phyloP scores from a whole-genome alignment of 352 stramenopile genomes.

The Aphanomyces astaci region DNA sequence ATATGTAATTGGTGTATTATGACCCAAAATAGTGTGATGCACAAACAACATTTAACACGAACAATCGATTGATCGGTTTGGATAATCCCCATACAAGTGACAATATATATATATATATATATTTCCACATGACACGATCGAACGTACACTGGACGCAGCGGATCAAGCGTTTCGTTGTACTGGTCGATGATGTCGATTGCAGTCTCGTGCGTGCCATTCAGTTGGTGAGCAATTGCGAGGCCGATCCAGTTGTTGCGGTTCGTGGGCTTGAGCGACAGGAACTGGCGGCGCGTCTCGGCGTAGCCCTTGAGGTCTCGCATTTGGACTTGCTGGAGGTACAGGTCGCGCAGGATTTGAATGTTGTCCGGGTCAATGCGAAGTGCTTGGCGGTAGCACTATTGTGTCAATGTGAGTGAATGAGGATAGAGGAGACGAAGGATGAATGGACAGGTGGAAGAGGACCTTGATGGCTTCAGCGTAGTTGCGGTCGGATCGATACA shows the following conservation, averaged over 20 bases:
- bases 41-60: too few species aligned
- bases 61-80: too few species aligned
- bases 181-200: constrained; percentile 94
- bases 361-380: constrained; percentile 96
- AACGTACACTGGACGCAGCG: constrained; percentile 27
- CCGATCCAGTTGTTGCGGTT: constrained; percentile 95
- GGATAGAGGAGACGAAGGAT: constrained; percentile 45
- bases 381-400: constrained; percentile 96
- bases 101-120: too few species aligned
- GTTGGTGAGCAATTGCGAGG: constrained; percentile 94
- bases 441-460: background rate
- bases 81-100: too few species aligned
- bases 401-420: too few species aligned
- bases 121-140: too few species aligned
- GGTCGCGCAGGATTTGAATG: constrained; percentile 95
- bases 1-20: too few species aligned
- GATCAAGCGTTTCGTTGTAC: constrained; percentile 88
- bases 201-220: constrained; percentile 87
- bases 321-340: constrained; percentile 94
- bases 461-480: constrained; percentile 96
- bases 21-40: too few species aligned
- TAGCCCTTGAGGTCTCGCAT: constrained; percentile 89
- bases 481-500: constrained; percentile 95
- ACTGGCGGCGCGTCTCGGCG: constrained; percentile 86
- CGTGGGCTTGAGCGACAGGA: constrained; percentile 92